phyloP scores from a whole-genome alignment of 306 rosid genomes.

The Malus fusca region DNA sequence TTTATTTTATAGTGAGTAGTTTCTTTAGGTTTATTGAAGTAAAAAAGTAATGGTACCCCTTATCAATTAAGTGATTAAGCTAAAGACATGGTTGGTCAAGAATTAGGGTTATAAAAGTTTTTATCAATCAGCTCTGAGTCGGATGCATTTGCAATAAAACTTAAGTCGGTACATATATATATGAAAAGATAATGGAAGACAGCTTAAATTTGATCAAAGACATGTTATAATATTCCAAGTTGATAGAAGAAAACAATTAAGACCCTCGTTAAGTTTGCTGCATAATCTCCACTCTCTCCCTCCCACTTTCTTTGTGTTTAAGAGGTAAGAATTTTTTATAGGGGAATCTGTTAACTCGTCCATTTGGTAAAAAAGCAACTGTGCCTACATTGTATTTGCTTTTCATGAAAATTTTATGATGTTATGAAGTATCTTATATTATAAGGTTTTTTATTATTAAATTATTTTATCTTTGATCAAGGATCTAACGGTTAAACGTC shows the following conservation, averaged over 20 bases:
- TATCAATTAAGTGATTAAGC: background rate
- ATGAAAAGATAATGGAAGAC: background rate
- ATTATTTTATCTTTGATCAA: too few relatives aligned
- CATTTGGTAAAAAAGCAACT: slow-evolving; percentile 7
- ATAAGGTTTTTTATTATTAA: too few relatives aligned
- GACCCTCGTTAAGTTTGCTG: background rate
- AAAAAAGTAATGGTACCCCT: too few relatives aligned
- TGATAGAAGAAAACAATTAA: background rate
- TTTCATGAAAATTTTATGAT: too few relatives aligned
- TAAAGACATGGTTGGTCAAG: background rate
- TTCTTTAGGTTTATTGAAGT: too few relatives aligned
- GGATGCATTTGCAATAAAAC: background rate
- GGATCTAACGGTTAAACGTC: too few relatives aligned
- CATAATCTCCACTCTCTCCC: background rate
- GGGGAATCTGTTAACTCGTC: slow-evolving; percentile 13
- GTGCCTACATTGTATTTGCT: slow-evolving; percentile 6
- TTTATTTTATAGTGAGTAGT: background rate
- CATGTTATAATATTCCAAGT: background rate
- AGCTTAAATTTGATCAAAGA: background rate
- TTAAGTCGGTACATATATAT: background rate
- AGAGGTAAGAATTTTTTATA: background rate
- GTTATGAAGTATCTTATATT: too few relatives aligned
- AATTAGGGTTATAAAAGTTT: too few relatives aligned
- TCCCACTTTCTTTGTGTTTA: background rate
- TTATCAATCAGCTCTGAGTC: background rate